Base-by-base conservation (phyloP, 306 rosid genomes). In the Dalbergia cultrata region DNA sequence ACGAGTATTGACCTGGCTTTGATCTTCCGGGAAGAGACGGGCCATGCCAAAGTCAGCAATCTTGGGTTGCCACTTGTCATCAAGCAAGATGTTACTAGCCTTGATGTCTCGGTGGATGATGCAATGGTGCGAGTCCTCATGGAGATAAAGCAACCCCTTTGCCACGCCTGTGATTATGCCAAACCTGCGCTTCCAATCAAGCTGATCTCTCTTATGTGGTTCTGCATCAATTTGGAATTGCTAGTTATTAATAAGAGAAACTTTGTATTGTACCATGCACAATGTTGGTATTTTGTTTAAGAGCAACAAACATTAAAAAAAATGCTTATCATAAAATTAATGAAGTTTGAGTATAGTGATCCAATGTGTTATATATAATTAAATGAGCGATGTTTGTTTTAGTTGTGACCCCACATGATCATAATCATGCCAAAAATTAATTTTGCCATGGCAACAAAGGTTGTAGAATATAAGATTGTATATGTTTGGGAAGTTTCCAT, bases 41-140 rank as follows among this genome's bases (percentile, higher is more conserved):
- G 99, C 99, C 99, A 95, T 91, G 31, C 99, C 99, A 41, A 95
- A 95, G 83, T 95, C 99, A 17, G 99, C 99, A 81, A 95, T 95
- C 86, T 95, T 95, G 26, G 99, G 94, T 44, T 85, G 44, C 99
- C 99, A 95, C 60, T 93, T 95, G 14, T 92, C 97, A 61, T 89
- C 99, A 5, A 95, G 94, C 78, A 95, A 87, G 67, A 95, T 78
- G 12, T 95, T 95, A 79, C 99, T 93, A 0, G 97, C 99, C 80
- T 95, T 95, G 47, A 95, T 95, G 86, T 95, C 99, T 0, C 98
- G 84, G 82, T 95, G 99, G 76, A 95, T 92, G 41, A 95, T 95
- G 83, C 93, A 86, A 61, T 86, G 83, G 82, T 95, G 97, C 0
- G 97, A 89, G 86, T 95, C 98, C 82, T 93, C 99, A 34, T 95